Evolutionary conservation across 1,139 yeast species (phyloP).

Genomic region (Taphrina communis): DNA sequence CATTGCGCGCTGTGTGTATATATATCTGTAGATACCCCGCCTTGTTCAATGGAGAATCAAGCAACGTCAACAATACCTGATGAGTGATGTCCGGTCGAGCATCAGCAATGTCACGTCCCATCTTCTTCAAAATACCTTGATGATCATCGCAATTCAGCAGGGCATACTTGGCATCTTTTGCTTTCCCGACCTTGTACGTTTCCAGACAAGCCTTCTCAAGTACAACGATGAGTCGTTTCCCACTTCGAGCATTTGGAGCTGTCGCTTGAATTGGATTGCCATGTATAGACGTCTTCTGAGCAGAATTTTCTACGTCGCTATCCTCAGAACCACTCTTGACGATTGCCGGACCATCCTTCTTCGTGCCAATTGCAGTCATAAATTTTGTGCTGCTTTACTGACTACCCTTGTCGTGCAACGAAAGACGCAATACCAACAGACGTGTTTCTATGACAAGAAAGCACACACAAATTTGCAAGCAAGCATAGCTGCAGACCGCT

Average conservation of each 20-base stretch:
- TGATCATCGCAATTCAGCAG: conserved; percentile 96
- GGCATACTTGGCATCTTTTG: conserved; percentile 69
- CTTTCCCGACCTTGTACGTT: conserved; percentile 81
- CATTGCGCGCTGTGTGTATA: conserved; percentile 94
- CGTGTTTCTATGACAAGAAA: no score
- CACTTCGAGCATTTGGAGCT: conserved; percentile 84
- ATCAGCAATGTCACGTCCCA: conserved; percentile 97
- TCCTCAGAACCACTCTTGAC: background rate
- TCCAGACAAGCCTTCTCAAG: conserved; percentile 93
- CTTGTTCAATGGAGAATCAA: conserved; percentile 95
- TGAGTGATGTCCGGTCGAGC: conserved; percentile 98
- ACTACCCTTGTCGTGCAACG: no score
- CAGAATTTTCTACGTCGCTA: conserved; percentile 44
- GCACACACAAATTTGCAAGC: no score
- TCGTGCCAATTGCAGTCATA: conserved; percentile 41
- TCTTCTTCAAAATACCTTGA: conserved; percentile 90
- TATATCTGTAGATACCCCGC: conserved; percentile 96
- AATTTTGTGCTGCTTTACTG: no score
- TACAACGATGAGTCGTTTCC: conserved; percentile 85
- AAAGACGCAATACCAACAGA: no score
- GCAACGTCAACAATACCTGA: conserved; percentile 70
- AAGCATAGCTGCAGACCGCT: no score
- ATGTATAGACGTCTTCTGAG: conserved; percentile 49
- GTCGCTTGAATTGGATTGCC: conserved; percentile 69
- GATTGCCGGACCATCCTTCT: conserved; percentile 14